phyloP scores from a whole-genome alignment of 2,329 filamentous ascomycete genomes.

The Verticillium zaregamsianum region DNA sequence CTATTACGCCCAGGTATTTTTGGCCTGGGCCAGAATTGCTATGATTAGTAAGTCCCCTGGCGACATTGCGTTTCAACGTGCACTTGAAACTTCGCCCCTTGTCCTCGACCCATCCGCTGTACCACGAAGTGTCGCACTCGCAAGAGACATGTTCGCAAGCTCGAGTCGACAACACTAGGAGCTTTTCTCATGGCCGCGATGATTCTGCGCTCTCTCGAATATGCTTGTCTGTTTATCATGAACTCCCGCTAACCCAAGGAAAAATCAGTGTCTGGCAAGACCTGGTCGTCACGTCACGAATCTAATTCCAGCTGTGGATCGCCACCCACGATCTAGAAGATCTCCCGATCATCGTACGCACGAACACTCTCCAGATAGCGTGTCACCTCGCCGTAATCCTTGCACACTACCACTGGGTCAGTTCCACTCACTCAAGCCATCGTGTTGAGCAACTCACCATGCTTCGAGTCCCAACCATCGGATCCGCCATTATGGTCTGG shows the following conservation, averaged over 20 bases:
- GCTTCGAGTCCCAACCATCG: constrained; percentile 43
- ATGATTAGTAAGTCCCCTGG: not conserved
- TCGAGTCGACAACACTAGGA: not conserved
- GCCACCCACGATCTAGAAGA: constrained; percentile 26
- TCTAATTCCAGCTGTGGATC: not conserved
- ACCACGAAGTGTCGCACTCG: too few species aligned
- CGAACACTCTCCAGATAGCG: constrained; percentile 38
- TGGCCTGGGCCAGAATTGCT: too few species aligned
- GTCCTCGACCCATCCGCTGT: not conserved
- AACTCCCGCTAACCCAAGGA: not conserved
- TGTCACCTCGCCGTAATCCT: constrained; percentile 36
- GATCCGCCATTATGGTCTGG: constrained; percentile 40
- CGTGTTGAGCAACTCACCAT: constrained; percentile 24
- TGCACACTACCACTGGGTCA: constrained; percentile 29
- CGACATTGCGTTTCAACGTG: not conserved
- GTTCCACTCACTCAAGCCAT: not conserved
- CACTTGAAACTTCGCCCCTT: not conserved
- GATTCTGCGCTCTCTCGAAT: too few species aligned
- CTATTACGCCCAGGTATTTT: too few species aligned
- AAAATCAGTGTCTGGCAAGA: not conserved
- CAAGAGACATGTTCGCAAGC: not conserved
- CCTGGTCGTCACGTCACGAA: too few species aligned
- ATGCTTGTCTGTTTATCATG: not conserved
- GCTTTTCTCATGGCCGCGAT: not conserved
- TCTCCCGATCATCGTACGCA: constrained; percentile 38